phyloP scores from a whole-genome alignment of 1,284 basidiomycete genomes.

The Farysia itapuensis region DNA sequence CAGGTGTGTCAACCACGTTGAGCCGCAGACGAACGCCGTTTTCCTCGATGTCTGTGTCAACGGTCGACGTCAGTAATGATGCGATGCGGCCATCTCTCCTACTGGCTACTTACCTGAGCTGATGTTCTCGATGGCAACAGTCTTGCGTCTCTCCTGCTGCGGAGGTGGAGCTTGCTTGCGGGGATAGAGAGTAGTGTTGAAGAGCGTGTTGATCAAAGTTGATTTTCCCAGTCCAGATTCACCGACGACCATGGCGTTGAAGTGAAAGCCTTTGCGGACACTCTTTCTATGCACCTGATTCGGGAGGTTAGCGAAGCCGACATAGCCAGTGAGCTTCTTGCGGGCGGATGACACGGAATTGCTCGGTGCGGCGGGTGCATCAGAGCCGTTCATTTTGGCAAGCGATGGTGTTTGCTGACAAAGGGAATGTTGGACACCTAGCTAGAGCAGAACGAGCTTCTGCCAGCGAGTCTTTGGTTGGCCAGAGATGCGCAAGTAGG shows the following conservation, averaged over 20 bases:
- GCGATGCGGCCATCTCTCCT: too few species aligned
- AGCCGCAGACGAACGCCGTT: slow-evolving; percentile 58
- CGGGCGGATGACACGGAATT: slow-evolving; percentile 11
- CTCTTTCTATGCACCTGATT: slow-evolving; percentile 58
- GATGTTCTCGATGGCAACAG: slow-evolving; percentile 58
- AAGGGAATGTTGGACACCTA: too few species aligned
- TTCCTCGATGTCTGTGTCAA: slow-evolving; percentile 59
- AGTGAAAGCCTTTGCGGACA: slow-evolving; percentile 56
- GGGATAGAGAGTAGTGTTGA: slow-evolving; percentile 58
- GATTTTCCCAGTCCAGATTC: slow-evolving; percentile 60
- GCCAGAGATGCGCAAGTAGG: too few species aligned
- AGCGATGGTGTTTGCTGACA: too few species aligned
- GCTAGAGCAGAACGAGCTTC: too few species aligned
- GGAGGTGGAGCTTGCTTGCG: slow-evolving; percentile 55
- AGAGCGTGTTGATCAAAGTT: slow-evolving; percentile 59
- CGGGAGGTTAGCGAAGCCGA: slow-evolving; percentile 58
- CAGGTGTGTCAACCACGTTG: slow-evolving; percentile 59
- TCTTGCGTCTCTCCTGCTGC: slow-evolving; percentile 52
- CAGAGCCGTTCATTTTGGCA: slow-evolving; percentile 23
- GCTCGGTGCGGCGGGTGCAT: slow-evolving; percentile 4
- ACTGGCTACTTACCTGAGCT: slow-evolving; percentile 43
- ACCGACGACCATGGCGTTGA: slow-evolving; percentile 58
- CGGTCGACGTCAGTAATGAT: too few species aligned
- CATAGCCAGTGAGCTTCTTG: slow-evolving; percentile 56
- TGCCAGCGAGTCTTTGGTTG: too few species aligned